Evolutionary conservation across 495 filamentous ascomycete genomes (phyloP).

Genomic region (Podospora australis): DNA sequence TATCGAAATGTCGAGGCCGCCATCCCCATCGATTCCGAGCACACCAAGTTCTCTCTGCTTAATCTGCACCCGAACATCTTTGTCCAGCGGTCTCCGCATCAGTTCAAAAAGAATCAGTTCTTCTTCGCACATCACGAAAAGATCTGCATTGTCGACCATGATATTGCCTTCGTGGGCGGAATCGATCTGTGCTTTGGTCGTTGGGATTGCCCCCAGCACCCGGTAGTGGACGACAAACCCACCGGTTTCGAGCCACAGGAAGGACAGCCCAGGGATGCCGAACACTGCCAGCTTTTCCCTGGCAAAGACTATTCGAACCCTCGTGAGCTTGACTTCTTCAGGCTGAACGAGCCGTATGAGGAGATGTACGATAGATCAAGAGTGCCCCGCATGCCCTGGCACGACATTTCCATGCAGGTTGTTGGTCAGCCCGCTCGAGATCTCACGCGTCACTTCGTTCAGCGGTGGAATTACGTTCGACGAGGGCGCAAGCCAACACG

Average conservation of each 20-base stretch:
- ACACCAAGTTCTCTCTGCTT: constrained; percentile 94
- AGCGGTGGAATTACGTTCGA: constrained; percentile 96
- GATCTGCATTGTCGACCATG: constrained; percentile 90
- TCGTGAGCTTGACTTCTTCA: constrained; percentile 89
- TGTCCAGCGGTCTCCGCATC: constrained; percentile 91
- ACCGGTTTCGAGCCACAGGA: constrained; percentile 79
- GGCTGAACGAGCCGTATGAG: constrained; percentile 89
- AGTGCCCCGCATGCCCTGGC: constrained; percentile 95
- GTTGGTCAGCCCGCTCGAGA: constrained; percentile 94
- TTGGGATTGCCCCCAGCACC: constrained; percentile 94
- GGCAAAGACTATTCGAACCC: constrained; percentile 99
- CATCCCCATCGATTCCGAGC: constrained; percentile 97
- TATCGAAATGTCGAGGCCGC: constrained; percentile 98
- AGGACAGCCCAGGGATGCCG: constrained; percentile 74
- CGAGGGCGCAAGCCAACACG: constrained; percentile 90
- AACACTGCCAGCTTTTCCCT: constrained; percentile 93
- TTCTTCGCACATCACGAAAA: constrained; percentile 99
- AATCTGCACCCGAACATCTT: constrained; percentile 95
- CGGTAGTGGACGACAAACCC: constrained; percentile 83
- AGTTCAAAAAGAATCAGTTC: constrained; percentile 98
- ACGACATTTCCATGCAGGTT: constrained; percentile 98
- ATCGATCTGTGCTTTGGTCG: constrained; percentile 96
- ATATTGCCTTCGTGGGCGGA: constrained; percentile 90
- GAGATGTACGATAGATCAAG: constrained; percentile 96
- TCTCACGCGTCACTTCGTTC: constrained; percentile 94